phyloP scores from a whole-genome alignment of 768 basidiomycete species.

The Auricularia auricula-judae region DNA sequence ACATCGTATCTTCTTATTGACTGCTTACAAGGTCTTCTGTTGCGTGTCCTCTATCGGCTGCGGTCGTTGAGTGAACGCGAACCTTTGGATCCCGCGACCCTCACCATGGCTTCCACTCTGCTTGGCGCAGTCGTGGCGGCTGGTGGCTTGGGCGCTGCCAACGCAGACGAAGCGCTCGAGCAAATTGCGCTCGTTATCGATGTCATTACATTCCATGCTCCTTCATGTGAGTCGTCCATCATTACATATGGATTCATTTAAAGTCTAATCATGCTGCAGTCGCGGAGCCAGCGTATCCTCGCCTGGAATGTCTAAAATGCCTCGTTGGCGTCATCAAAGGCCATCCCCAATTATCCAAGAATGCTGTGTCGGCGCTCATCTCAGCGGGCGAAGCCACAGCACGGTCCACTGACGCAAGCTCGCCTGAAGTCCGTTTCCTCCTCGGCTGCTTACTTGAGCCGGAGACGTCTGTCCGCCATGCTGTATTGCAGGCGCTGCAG shows the following conservation, averaged over 20 bases:
- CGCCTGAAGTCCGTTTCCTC: constrained; percentile 53
- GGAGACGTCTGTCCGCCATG: constrained; percentile 78
- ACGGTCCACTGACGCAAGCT: constrained; percentile 37
- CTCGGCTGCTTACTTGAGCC: constrained; percentile 69
- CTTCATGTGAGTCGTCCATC: constrained; percentile 15
- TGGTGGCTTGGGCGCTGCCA: constrained; percentile 55
- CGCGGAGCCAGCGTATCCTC: constrained; percentile 59
- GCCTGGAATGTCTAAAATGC: constrained; percentile 52
- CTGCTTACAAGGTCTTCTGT: constrained; percentile 45
- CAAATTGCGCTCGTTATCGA: constrained; percentile 69
- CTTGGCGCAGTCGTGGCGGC: constrained; percentile 52
- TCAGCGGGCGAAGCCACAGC: constrained; percentile 75
- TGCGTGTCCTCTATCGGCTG: constrained; percentile 78
- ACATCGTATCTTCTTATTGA: neutral
- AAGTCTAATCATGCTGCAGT: constrained; percentile 32
- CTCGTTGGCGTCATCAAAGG: constrained; percentile 62
- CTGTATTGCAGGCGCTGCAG: constrained; percentile 88
- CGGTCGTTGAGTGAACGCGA: constrained; percentile 70
- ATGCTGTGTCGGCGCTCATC: constrained; percentile 68
- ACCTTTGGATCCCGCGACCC: constrained; percentile 78
- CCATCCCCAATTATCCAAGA: constrained; percentile 75
- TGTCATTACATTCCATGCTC: constrained; percentile 50
- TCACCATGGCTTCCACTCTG: constrained; percentile 70
- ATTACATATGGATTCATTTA: too few relatives aligned
- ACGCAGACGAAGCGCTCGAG: constrained; percentile 67